Percentiles rank a stretch among this genome's conserved stretches.
phyloP scores from a whole-genome alignment of 176 grass and related monocot genomes.

The Raddia guianensis region DNA sequence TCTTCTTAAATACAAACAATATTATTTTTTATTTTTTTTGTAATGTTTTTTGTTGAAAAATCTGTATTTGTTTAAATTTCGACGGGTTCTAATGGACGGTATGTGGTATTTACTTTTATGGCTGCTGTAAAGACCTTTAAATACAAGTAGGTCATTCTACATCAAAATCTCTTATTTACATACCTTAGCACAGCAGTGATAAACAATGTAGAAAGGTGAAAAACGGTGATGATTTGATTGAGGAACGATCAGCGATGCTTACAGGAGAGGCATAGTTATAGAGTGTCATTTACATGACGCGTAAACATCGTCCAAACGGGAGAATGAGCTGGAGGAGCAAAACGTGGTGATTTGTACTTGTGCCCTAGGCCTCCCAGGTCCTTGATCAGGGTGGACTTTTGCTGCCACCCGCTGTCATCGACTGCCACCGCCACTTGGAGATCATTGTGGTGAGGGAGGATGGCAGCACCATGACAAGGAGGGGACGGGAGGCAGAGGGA shows the following conservation, averaged over 20 bases:
- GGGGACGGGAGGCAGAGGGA: too few species aligned
- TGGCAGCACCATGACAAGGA: too few species aligned
- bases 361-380: too few species aligned
- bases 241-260: neutral
- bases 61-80: neutral
- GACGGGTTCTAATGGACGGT: neutral
- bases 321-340: too few species aligned
- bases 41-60: neutral
- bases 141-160: neutral
- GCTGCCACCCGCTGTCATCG: too few species aligned
- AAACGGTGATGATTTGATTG: neutral
- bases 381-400: too few species aligned
- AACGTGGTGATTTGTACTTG: too few species aligned
- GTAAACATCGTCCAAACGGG: too few species aligned
- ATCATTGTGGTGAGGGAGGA: too few species aligned
- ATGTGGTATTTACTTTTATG: slow-evolving; percentile 9
- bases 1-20: neutral
- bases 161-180: neutral
- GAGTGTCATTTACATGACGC: too few species aligned
- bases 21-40: neutral
- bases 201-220: neutral
- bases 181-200: neutral
- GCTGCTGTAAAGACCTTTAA: neutral
- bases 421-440: too few species aligned
- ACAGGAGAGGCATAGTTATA: neutral